Conservation (phyloP, 2,329 filamentous ascomycete genomes). For the Talaromyces atroroseus region DNA sequence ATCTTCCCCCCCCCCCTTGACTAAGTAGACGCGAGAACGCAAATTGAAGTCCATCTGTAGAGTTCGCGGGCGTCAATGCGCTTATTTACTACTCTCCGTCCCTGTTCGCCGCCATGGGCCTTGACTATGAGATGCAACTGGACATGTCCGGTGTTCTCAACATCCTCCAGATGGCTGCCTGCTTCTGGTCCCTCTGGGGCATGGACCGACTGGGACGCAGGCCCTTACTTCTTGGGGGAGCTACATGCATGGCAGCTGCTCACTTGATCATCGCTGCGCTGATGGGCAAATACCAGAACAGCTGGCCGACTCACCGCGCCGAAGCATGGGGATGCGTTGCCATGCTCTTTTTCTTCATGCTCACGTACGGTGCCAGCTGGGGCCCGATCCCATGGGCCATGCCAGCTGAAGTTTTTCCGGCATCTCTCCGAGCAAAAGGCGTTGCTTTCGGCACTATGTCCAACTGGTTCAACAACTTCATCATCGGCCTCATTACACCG, state of each 20-base stretch:
- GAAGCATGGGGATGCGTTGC: background rate
- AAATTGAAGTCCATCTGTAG: too few relatives aligned
- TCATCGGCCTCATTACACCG: constrained; percentile 59
- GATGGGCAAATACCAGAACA: too few relatives aligned
- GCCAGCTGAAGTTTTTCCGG: constrained; percentile 57
- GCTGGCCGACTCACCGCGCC: too few relatives aligned
- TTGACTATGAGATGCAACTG: constrained; percentile 30
- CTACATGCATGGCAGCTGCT: background rate
- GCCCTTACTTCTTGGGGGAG: too few relatives aligned
- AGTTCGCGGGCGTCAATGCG: too few relatives aligned
- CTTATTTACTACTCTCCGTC: too few relatives aligned
- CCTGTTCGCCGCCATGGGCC: too few relatives aligned
- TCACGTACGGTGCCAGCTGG: constrained; percentile 58
- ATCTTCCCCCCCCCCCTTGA: too few relatives aligned
- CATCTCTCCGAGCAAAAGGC: constrained; percentile 57
- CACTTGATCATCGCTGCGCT: background rate
- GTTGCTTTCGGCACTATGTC: constrained; percentile 59
- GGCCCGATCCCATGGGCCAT: constrained; percentile 44
- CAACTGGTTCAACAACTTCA: constrained; percentile 62
- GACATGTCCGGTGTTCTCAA: too few relatives aligned
- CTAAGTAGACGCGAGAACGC: too few relatives aligned
- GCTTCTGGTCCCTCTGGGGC: constrained; percentile 27
- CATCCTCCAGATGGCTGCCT: constrained; percentile 29
- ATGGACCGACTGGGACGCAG: too few relatives aligned
- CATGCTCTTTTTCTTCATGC: constrained; percentile 48